Percentiles rank a stretch among this genome's conserved stretches.
phyloP scores from a whole-genome alignment of 768 basidiomycete species.

The Leccinum barrowsii region DNA sequence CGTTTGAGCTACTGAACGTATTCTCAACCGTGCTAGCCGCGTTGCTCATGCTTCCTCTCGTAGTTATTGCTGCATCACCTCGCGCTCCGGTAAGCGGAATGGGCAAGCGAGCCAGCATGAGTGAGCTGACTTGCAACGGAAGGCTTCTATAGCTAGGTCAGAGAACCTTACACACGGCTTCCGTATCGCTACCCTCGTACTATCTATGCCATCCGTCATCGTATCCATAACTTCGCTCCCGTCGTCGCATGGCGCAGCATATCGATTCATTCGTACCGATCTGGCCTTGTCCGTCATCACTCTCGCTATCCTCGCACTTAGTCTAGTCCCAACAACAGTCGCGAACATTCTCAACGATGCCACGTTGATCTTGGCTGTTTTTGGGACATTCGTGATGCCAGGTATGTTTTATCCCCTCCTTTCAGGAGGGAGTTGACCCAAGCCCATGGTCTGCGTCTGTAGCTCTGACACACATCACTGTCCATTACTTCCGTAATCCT shows the following conservation, averaged over 20 bases:
- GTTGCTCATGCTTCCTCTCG: slow-evolving; percentile 53
- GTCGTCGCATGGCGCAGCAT: slow-evolving; percentile 41
- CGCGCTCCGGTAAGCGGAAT: slow-evolving; percentile 35
- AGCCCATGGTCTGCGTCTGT: slow-evolving; percentile 1
- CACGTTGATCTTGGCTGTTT: slow-evolving; percentile 48
- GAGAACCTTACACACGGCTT: slow-evolving; percentile 33
- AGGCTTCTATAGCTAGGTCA: slow-evolving; percentile 5
- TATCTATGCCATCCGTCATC: slow-evolving; percentile 58
- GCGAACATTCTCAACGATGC: slow-evolving; percentile 43
- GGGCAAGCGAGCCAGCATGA: slow-evolving; percentile 22
- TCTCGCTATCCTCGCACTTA: slow-evolving; percentile 40
- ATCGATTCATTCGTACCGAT: slow-evolving; percentile 39
- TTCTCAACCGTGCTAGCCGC: slow-evolving; percentile 47
- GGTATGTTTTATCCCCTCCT: slow-evolving; percentile 33
- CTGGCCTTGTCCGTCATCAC: slow-evolving; percentile 44
- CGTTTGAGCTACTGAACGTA: slow-evolving; percentile 56
- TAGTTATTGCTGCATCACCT: slow-evolving; percentile 50
- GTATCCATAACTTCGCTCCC: slow-evolving; percentile 54
- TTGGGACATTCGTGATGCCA: slow-evolving; percentile 61
- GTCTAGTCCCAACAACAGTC: slow-evolving; percentile 42
- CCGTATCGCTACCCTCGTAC: slow-evolving; percentile 49
- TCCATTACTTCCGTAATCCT: slow-evolving; percentile 82
- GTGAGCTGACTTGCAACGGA: slow-evolving; percentile 10
- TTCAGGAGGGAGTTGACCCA: neutral
- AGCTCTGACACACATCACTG: slow-evolving; percentile 75